A percentile compares a stretch with the other conserved stretches of the same genome.
These are phyloP conservation scores for Periconia sp. DNA, from an alignment of 2,329 filamentous ascomycete species.

Conservation along the genomic window DNA sequence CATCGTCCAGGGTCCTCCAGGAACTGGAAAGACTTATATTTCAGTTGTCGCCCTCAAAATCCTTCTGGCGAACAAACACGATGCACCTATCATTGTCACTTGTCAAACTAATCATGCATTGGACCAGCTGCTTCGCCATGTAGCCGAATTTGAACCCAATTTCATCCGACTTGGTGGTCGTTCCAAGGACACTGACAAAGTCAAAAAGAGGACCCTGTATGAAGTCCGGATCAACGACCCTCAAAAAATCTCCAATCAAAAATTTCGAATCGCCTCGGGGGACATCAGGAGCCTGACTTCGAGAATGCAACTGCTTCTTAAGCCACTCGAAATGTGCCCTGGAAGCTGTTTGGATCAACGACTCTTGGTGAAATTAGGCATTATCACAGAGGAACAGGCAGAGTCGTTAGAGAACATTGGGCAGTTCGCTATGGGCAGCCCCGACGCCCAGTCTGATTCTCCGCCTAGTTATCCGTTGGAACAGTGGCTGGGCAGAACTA, in stretches of 20 bases:
- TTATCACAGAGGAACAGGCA: constrained; percentile 66
- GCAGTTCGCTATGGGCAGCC: constrained; percentile 44
- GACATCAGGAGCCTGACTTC: constrained; percentile 43
- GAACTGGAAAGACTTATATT: constrained; percentile 79
- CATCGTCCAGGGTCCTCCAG: constrained; percentile 82
- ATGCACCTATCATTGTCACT: constrained; percentile 74
- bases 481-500: constrained; percentile 60
- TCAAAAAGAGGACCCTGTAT: constrained; percentile 68
- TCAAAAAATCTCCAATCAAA: constrained; percentile 39
- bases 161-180: constrained; percentile 71
- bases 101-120: constrained; percentile 91
- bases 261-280: constrained; percentile 42
- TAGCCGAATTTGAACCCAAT: constrained; percentile 62
- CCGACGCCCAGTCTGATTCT: constrained; percentile 11
- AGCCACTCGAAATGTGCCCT: constrained; percentile 22
- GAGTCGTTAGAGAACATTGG: constrained; percentile 60
- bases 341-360: no score
- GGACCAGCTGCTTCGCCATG: constrained; percentile 73
- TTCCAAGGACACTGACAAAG: constrained; percentile 62
- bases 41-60: constrained; percentile 72
- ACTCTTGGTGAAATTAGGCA: constrained; percentile 27
- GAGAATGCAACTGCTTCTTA: constrained; percentile 25
- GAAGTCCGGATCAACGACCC: constrained; percentile 54
- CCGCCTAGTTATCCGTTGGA: constrained; percentile 45
- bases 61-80: constrained; percentile 60